Conservation (phyloP, 2,329 filamentous ascomycete genomes). For the Apiospora arundinis region DNA sequence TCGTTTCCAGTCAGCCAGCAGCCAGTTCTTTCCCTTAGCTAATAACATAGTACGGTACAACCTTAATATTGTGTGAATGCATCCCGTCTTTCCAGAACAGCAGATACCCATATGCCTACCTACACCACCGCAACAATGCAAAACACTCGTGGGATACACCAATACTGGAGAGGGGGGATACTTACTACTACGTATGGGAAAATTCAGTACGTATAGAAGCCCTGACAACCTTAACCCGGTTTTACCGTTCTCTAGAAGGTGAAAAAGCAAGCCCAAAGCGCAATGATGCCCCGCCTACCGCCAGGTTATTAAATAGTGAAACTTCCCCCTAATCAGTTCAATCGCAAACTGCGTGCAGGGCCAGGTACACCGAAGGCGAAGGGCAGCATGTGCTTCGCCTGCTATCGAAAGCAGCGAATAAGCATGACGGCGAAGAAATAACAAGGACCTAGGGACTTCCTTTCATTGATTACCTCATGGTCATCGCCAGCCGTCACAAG, state of each 20-base stretch:
- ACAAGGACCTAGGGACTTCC: not conserved
- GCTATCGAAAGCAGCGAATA: not conserved
- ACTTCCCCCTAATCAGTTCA: constrained; percentile 11
- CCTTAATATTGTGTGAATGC: not conserved
- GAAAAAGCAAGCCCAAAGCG: constrained; percentile 12
- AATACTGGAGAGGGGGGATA: not conserved
- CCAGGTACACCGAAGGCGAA: not conserved
- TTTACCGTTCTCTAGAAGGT: constrained; percentile 12
- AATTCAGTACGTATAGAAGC: not conserved
- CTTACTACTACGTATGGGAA: not conserved
- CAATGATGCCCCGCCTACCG: constrained; percentile 10
- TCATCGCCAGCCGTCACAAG: not conserved
- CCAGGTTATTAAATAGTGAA: constrained; percentile 14
- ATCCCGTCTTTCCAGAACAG: not conserved
- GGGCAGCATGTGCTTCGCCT: not conserved
- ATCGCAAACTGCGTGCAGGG: not conserved
- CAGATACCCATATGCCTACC: too few relatives aligned
- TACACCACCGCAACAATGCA: not conserved
- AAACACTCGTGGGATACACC: not conserved
- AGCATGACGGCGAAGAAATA: not conserved
- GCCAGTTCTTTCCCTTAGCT: not conserved
- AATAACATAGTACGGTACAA: not conserved
- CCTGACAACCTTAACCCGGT: constrained; percentile 14
- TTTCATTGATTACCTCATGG: constrained; percentile 20
- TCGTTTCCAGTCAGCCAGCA: constrained; percentile 2